Base-by-base conservation (phyloP, 2,329 filamentous ascomycete genomes). In the Fusarium sp. region DNA sequence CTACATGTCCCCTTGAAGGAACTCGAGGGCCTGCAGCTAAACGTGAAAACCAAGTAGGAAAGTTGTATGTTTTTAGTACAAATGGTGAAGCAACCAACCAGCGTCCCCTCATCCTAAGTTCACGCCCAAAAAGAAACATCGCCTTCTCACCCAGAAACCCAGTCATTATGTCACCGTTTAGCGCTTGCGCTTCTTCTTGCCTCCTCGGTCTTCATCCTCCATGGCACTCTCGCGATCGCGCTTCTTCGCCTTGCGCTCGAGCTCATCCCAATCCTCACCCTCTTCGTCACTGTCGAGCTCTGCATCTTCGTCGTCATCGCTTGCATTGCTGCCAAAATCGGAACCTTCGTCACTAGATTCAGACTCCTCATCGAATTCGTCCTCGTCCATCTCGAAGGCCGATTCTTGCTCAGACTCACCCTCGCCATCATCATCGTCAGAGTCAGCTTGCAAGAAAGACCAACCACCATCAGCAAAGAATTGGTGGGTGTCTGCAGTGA, bases 391-490 rank as follows among this genome's bases (percentile, higher is more conserved):
- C 82, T 98, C 96, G 77, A 98, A 99, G 12, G 93, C 95, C 7
- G 91, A 94, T 82, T 98, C 96, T 79, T 97, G 93, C 69, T 96
- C 93, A 60, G 96, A 93, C 70, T 94, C 92, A 16, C 93, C 91
- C 3, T 90, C 91, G 3, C 85, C 89, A 46, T 89, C 93, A 73
- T 97, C 94, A 19, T 93, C 93, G 78, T 98, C 96, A 1, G 92
- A 94, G 66, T 98, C 95, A 39, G 92, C 92, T 60, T 92, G 91
- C 66, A 99, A 82, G 88, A 99, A 98, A 4, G 90, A 92, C 96
- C 96, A 99, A 49, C 96, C 96, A 37, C 97, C 96, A 73, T 98
- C 95, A 8, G 88, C 90, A 82, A 98, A 99, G 89, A 99, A 99
- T 76, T 92, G 90, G 80, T 99, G 95, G 5, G 96, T 94, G 80